Evolutionary conservation across 2,329 filamentous ascomycete species (phyloP).

Genomic region (Ceratocystiopsis minuta): DNA sequence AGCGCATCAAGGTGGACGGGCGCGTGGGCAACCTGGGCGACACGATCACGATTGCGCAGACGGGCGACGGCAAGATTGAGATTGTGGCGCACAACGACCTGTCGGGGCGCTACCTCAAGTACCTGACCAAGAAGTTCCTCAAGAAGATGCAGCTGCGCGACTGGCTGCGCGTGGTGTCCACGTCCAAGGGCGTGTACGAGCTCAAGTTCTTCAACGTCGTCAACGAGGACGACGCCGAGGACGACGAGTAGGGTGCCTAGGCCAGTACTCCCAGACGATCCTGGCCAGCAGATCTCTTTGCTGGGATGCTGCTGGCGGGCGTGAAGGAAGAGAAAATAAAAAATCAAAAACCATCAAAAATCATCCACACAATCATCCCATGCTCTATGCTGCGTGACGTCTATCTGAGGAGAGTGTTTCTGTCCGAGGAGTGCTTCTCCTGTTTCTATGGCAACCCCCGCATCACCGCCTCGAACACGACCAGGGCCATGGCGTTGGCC

Average conservation of each 20-base stretch:
- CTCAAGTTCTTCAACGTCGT: conserved; percentile 99
- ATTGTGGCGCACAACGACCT: conserved; percentile 94
- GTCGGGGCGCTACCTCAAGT: conserved; percentile 98
- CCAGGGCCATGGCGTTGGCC: conserved; percentile 82
- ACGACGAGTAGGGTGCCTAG: conserved; percentile 95
- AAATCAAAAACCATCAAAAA: too few species aligned
- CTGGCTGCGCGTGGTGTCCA: conserved; percentile 98
- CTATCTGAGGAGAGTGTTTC: too few species aligned
- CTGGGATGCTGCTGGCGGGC: too few species aligned
- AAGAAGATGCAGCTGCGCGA: conserved; percentile 99
- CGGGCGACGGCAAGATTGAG: conserved; percentile 94
- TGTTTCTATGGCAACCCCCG: conserved; percentile 32
- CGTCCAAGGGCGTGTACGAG: conserved; percentile 96
- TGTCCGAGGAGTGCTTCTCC: too few species aligned
- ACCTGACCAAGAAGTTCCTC: conserved; percentile 99
- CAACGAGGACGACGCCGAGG: conserved; percentile 92
- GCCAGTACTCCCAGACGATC: too few species aligned
- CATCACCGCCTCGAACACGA: conserved; percentile 90
- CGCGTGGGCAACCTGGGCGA: conserved; percentile 97
- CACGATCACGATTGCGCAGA: conserved; percentile 72
- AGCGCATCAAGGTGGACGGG: conserved; percentile 99
- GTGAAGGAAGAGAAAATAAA: too few species aligned
- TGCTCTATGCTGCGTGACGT: too few species aligned
- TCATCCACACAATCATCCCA: too few species aligned
- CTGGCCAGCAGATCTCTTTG: too few species aligned